Percentiles rank a stretch among this genome's conserved stretches.
These are phyloP conservation scores for Baorangia bicolor DNA, from an alignment of 768 basidiomycete species.

Conservation along the genomic window DNA sequence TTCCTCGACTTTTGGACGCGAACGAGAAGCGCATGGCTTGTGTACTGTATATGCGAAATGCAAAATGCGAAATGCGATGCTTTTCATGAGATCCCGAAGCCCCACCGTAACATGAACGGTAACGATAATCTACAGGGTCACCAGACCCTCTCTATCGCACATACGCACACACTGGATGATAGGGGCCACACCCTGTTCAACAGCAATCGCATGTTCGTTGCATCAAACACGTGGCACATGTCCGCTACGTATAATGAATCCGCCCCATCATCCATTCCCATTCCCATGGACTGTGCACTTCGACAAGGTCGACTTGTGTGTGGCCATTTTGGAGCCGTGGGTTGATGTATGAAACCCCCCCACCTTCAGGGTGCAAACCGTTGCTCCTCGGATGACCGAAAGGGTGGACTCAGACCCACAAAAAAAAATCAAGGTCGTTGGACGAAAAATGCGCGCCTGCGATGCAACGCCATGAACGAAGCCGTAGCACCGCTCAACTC, in stretches of 20 bases:
- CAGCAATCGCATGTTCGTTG: not conserved
- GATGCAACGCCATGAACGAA: constrained; percentile 6
- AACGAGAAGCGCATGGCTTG: not conserved
- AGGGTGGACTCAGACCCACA: not conserved
- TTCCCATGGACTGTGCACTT: not conserved
- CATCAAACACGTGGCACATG: not conserved
- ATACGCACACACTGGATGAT: not conserved
- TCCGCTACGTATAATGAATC: not conserved
- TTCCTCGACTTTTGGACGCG: not conserved
- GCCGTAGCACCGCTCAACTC: no score
- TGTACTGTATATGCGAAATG: not conserved
- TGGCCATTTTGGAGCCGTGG: no score
- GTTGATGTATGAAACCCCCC: not conserved
- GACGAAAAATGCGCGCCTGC: not conserved
- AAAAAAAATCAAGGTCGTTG: not conserved
- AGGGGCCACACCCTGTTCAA: not conserved
- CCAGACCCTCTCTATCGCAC: no score
- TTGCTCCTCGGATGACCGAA: not conserved
- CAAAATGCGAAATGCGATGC: constrained; percentile 2
- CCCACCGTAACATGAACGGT: not conserved
- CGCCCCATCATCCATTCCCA: not conserved
- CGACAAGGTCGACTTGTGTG: no score
- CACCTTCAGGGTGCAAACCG: not conserved
- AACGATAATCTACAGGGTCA: not conserved
- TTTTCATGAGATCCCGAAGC: not conserved